A percentile compares a stretch with the other conserved stretches of the same genome.
Conservation (phyloP, 495 filamentous ascomycete genomes). For the Penicillium longicatenatum region DNA sequence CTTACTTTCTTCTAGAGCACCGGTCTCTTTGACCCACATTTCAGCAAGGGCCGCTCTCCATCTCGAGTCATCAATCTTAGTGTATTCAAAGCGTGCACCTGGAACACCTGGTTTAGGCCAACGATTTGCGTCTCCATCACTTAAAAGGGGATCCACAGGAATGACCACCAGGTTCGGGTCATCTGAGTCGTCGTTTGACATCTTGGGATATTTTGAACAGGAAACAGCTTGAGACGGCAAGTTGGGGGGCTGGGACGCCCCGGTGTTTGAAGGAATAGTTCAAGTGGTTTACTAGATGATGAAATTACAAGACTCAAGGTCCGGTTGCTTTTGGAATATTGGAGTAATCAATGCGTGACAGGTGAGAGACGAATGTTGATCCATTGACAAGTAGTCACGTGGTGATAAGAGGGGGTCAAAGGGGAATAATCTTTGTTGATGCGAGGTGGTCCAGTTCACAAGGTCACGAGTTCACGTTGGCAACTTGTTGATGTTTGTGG, state of each 20-base stretch:
- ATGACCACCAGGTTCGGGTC: constrained; percentile 32
- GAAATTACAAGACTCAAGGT: neutral
- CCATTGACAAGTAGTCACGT: constrained; percentile 3
- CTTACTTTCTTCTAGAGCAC: constrained; percentile 37
- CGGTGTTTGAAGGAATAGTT: neutral
- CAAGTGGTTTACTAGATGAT: neutral
- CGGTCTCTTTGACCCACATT: constrained; percentile 40
- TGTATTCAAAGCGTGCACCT: constrained; percentile 12
- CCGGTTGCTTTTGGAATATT: neutral
- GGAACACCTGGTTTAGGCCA: constrained; percentile 31
- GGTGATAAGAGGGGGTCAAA: constrained; percentile 1
- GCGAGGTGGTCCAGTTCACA: no score
- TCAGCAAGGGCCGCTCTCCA: constrained; percentile 38
- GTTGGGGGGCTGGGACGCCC: neutral
- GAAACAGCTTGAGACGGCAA: neutral
- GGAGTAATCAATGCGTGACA: neutral
- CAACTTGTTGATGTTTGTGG: no score
- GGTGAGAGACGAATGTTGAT: neutral
- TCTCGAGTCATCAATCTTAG: constrained; percentile 22
- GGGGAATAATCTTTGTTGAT: neutral
- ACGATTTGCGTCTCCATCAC: constrained; percentile 33
- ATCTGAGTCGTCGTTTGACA: constrained; percentile 8
- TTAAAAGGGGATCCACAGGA: constrained; percentile 31
- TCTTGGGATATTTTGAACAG: neutral
- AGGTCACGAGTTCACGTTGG: no score